Evolutionary conservation across 176 grass and related monocot genomes (phyloP).

Genomic region (Elymus sibiricus): DNA sequence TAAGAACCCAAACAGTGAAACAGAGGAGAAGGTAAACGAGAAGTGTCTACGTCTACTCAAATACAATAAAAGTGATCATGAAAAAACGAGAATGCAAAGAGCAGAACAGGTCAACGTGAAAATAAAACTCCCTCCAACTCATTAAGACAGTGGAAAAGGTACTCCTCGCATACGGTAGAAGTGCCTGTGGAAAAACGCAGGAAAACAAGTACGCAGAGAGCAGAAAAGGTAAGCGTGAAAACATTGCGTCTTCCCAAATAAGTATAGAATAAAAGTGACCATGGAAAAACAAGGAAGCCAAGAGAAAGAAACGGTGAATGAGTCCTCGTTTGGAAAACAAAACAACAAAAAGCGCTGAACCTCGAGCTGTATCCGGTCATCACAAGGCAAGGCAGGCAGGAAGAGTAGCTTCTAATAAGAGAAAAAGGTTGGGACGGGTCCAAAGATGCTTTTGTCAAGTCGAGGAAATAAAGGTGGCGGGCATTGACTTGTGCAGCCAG

Average conservation of each 20-base stretch:
- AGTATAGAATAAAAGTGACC: too few relatives aligned
- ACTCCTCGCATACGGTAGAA: too few relatives aligned
- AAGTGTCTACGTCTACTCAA: background rate
- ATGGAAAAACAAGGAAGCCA: too few relatives aligned
- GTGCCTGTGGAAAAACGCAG: too few relatives aligned
- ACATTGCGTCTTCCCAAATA: too few relatives aligned
- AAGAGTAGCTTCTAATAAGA: background rate
- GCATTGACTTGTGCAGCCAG: constrained; percentile 22
- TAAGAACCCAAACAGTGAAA: too few relatives aligned
- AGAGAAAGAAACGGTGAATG: too few relatives aligned
- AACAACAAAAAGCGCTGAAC: background rate
- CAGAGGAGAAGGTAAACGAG: background rate
- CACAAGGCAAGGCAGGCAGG: background rate
- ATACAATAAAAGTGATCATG: background rate
- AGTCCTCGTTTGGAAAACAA: too few relatives aligned
- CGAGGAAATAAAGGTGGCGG: constrained; percentile 14
- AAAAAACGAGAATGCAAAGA: background rate
- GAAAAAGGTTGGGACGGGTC: background rate
- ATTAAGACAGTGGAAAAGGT: too few relatives aligned
- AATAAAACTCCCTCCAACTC: too few relatives aligned
- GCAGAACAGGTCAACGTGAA: too few relatives aligned
- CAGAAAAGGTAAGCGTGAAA: background rate
- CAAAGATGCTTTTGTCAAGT: constrained; percentile 9
- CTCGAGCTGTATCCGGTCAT: background rate
- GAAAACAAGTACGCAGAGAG: background rate